Conservation (phyloP, 164 flowering plant genomes). For the Cinnamomum chago region DNA sequence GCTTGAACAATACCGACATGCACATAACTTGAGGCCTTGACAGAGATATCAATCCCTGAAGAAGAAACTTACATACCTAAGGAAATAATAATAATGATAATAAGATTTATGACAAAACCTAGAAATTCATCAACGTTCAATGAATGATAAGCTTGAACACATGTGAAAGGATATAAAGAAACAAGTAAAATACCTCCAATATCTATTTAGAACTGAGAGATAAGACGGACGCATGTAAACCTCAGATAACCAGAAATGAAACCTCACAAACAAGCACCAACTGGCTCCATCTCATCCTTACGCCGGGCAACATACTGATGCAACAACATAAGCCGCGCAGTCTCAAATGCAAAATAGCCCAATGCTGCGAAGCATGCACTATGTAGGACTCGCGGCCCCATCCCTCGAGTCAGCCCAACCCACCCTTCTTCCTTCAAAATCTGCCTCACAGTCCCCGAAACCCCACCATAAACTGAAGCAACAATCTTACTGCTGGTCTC, state of each 20-base stretch:
- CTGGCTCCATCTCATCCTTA: constrained; percentile 35
- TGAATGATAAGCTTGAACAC: background rate
- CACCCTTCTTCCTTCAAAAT: constrained; percentile 91
- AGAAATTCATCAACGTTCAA: background rate
- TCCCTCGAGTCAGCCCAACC: constrained; percentile 79
- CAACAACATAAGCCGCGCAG: constrained; percentile 77
- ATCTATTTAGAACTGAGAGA: background rate
- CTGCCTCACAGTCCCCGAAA: constrained; percentile 54
- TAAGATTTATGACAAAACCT: too few relatives aligned
- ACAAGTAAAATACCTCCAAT: background rate
- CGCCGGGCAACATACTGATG: constrained; percentile 46
- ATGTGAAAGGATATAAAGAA: background rate
- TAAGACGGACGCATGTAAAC: background rate
- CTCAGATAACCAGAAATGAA: too few relatives aligned
- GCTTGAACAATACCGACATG: too few relatives aligned
- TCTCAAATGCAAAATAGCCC: constrained; percentile 98
- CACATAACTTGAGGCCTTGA: too few relatives aligned
- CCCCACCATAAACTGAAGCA: constrained; percentile 54
- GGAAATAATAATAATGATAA: background rate
- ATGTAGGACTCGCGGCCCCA: constrained; percentile 89
- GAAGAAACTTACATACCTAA: background rate
- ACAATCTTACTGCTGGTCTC: constrained; percentile 45
- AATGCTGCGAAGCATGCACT: constrained; percentile 93
- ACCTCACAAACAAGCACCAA: constrained; percentile 16
- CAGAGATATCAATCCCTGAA: background rate